Evolutionary conservation across 139 green algal species (phyloP).

Genomic region (Micractinium sp.): DNA sequence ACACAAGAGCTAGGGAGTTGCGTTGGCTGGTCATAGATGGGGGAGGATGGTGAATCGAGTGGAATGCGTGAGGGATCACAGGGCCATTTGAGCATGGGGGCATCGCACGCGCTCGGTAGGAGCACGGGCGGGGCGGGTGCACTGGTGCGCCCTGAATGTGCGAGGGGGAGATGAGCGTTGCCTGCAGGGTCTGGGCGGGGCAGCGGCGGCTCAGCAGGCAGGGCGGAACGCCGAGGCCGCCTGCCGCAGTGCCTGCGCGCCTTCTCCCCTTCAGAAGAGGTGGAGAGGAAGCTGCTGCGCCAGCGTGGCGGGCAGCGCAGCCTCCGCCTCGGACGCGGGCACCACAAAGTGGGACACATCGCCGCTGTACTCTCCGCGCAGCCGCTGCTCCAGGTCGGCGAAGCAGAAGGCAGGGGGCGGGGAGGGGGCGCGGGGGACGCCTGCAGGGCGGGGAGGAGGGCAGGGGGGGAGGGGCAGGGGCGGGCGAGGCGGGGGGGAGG

Average conservation of each 20-base stretch:
- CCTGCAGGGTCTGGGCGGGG: not conserved
- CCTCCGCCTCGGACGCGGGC: slow-evolving; percentile 7
- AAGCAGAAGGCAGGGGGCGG: slow-evolving; percentile 11
- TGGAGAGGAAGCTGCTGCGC: not conserved
- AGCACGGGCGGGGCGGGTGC: no score
- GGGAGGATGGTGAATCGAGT: no score
- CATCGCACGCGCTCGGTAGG: not conserved
- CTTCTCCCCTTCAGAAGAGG: not conserved
- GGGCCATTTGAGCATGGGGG: not conserved
- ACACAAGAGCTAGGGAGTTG: no score
- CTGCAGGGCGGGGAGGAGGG: not conserved
- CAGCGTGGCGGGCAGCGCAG: not conserved
- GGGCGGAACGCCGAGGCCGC: not conserved
- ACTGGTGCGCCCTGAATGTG: no score
- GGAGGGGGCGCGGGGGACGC: not conserved
- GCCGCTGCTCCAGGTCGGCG: slow-evolving; percentile 21
- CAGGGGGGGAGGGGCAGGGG: not conserved
- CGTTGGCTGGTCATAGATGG: no score
- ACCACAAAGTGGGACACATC: slow-evolving; percentile 31
- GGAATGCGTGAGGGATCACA: no score
- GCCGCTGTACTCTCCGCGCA: slow-evolving; percentile 28
- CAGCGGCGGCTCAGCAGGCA: not conserved
- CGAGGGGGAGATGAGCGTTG: no score
- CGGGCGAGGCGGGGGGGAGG: not conserved
- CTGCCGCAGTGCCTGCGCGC: not conserved